A percentile compares a stretch with the other conserved stretches of the same genome.
Conservation (phyloP, 306 rosid species). For the Sesbania bispinosa region DNA sequence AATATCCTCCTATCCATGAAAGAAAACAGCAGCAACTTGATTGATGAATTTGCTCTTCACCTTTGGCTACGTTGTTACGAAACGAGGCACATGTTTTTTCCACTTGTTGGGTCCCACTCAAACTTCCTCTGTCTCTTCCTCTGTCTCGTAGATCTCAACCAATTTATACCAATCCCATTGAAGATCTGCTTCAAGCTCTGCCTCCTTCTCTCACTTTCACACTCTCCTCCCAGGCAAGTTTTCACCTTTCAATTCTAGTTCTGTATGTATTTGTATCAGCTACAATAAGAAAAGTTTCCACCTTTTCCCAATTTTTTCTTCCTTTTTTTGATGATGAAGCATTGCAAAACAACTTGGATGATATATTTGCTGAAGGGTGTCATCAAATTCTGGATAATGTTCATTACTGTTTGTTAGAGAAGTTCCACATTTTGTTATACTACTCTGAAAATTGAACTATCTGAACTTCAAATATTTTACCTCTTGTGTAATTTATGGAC, state of each 20-base stretch:
- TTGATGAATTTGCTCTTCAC: not conserved
- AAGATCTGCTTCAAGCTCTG: conserved; percentile 17
- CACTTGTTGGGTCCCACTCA: conserved; percentile 22
- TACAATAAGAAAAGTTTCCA: conserved; percentile 2
- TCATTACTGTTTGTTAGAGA: not conserved
- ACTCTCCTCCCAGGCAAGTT: conserved; percentile 17
- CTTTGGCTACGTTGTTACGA: not conserved
- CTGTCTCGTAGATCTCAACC: conserved; percentile 25
- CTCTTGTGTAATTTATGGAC: not conserved
- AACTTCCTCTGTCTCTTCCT: not conserved
- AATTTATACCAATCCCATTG: conserved; percentile 10
- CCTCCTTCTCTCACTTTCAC: not conserved
- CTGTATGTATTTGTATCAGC: not conserved
- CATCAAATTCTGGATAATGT: not conserved
- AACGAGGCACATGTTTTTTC: conserved; percentile 22
- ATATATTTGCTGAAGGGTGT: conserved; percentile 4
- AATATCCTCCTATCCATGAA: not conserved
- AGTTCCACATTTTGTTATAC: conserved; percentile 5
- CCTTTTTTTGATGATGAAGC: not conserved
- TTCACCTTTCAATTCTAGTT: not conserved
- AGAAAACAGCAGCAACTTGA: not conserved
- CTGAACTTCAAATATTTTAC: not conserved
- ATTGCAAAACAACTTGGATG: not conserved
- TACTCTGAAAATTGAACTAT: not conserved
- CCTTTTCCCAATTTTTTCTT: not conserved